A percentile compares a stretch with the other conserved stretches of the same genome.
These are phyloP conservation scores for Aspergillus carbonarius DNA, from an alignment of 2,329 filamentous ascomycete species.

Conservation along the genomic window DNA sequence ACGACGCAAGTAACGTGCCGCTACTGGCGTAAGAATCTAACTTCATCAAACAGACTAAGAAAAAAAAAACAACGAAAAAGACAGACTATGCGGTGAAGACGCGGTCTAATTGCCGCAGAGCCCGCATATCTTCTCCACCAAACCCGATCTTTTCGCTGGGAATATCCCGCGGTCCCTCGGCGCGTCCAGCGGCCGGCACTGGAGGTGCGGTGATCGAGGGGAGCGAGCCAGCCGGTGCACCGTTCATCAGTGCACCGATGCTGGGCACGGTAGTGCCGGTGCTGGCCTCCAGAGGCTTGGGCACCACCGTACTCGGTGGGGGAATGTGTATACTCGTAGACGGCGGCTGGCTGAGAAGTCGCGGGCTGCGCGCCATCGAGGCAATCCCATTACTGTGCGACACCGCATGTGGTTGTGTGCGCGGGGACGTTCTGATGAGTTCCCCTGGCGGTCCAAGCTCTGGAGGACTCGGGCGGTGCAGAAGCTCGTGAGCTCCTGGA, in stretches of 20 bases:
- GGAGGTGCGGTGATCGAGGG: conserved; percentile 24
- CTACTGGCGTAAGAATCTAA: background rate
- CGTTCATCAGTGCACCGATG: conserved; percentile 51
- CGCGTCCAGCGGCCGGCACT: conserved; percentile 20
- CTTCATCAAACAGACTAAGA: background rate
- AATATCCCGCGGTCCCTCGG: conserved; percentile 53
- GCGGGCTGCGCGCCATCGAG: conserved; percentile 26
- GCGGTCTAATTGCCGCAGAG: conserved; percentile 64
- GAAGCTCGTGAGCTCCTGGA: conserved; percentile 28
- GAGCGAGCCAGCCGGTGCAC: conserved; percentile 28
- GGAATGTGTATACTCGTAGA: conserved; percentile 19
- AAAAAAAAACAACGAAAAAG: too few relatives aligned
- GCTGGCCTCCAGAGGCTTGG: conserved; percentile 28
- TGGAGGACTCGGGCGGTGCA: conserved; percentile 28
- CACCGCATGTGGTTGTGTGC: conserved; percentile 25
- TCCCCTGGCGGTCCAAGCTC: conserved; percentile 32
- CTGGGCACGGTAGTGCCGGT: conserved; percentile 52
- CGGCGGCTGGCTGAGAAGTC: conserved; percentile 27
- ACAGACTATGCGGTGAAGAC: conserved; percentile 44
- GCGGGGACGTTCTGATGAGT: conserved; percentile 38
- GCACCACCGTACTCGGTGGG: conserved; percentile 8
- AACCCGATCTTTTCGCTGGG: conserved; percentile 58
- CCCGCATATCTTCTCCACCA: conserved; percentile 62
- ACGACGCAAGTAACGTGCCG: conserved; percentile 8
- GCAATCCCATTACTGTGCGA: conserved; percentile 22